Conservation (phyloP, 2,329 filamentous ascomycete species). For the Coniochaeta hoffmannii region DNA sequence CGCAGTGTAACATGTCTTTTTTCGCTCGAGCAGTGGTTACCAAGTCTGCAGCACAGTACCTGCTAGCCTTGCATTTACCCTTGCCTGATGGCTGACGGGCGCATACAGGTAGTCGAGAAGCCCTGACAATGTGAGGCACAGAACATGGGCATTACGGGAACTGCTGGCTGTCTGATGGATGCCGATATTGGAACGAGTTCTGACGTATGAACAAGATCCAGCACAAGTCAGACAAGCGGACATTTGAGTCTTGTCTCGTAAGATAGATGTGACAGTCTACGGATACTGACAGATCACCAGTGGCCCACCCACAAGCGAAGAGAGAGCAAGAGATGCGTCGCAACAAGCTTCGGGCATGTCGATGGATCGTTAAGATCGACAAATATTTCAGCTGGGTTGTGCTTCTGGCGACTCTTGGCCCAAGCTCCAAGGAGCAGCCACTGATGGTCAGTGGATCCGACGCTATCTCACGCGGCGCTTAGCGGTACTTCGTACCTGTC, state of each 20-base stretch:
- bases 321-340: not conserved
- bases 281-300: not conserved
- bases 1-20: not conserved
- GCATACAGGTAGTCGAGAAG: too few species aligned
- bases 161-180: too few species aligned
- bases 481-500: not conserved
- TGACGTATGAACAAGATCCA: too few species aligned
- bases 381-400: not conserved
- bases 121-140: too few species aligned
- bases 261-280: not conserved
- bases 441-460: not conserved
- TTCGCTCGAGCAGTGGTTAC: not conserved
- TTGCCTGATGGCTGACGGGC: too few species aligned
- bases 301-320: not conserved
- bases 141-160: too few species aligned
- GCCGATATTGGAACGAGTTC: too few species aligned
- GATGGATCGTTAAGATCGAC: not conserved
- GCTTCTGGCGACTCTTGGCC: not conserved
- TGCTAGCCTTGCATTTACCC: too few species aligned
- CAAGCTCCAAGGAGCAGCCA: not conserved
- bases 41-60: not conserved
- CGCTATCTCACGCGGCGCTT: not conserved
- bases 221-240: too few species aligned
- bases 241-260: too few species aligned
- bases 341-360: not conserved